Base-by-base conservation (phyloP, 495 filamentous ascomycete species). In the Astrothelium macrocarpum region DNA sequence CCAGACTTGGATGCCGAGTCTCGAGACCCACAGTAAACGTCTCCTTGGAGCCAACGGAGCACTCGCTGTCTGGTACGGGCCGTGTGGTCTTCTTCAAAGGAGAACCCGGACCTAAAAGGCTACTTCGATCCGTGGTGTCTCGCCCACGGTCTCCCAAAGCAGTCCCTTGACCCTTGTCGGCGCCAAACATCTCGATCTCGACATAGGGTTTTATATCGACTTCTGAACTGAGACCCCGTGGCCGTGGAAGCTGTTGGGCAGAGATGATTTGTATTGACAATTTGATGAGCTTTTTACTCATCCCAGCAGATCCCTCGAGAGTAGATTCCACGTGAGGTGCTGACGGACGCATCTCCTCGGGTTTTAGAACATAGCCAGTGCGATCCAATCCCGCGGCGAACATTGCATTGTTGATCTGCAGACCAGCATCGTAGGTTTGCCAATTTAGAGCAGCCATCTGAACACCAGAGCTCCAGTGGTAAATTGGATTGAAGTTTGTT, bases 281-380 rank as follows among this genome's bases (percentile, higher is more conserved):
- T 49, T 80, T 81, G 69, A 97, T 85, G 23, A 88, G 76, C 69
- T 91, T 90, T 65, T 90, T 85, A 69, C 87, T 84, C 60, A 84
- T 78, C 73, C 85, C 87, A 43, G 78, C 53, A 76, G 66, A 29
- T 78, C 72, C 39, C 74, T 72, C 62, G 64, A 46, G 59, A 61
- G 32, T 32, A 62, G 68, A 32, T 65, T 71, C 53, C 7, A 59
- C 39, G 66, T 68, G 60, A 59, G 71, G 60, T 77, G 77, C 60
- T 82, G 82, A 62, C 59, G 81, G 77, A 39, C 93, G 88, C 53
- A 94, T 83, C 68, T 91, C 88, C 58, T 87, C 81, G 5, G 94
- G 94, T 74, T 98, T 98, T 43, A 97, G 82, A 26, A 97, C 90
- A 67, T 96, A 98, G 25, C 94, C 94, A 10, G 87, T 87, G 59